phyloP scores from a whole-genome alignment of 345 rosid genomes.

The Hibiscus syriacus region DNA sequence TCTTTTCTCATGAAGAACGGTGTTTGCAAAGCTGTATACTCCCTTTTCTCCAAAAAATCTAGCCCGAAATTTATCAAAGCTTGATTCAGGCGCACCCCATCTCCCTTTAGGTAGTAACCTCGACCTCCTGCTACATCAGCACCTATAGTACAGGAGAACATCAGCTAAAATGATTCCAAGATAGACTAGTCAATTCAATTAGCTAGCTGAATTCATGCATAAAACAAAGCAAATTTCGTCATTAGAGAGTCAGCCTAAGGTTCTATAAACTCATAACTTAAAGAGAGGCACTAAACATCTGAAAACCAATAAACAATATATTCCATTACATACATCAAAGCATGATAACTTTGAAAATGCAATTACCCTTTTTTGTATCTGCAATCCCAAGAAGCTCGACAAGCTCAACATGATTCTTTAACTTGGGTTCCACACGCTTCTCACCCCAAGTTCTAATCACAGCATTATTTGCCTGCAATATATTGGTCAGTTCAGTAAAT shows the following conservation, averaged over 20 bases:
- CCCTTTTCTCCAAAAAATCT: constrained; percentile 62
- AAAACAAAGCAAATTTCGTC: not conserved
- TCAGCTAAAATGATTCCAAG: not conserved
- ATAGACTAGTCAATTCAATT: not conserved
- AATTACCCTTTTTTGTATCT: constrained; percentile 62
- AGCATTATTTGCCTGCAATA: constrained; percentile 59
- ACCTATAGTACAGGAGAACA: constrained; percentile 33
- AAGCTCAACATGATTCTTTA: constrained; percentile 87
- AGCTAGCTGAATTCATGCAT: not conserved
- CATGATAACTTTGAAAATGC: not conserved
- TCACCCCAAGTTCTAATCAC: constrained; percentile 57
- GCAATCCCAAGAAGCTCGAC: constrained; percentile 85
- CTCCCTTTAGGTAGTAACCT: constrained; percentile 81
- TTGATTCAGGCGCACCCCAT: constrained; percentile 80
- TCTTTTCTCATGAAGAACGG: constrained; percentile 93
- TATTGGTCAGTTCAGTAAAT: not conserved
- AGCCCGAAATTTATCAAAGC: constrained; percentile 84
- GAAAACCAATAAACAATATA: not conserved
- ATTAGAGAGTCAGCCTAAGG: not conserved
- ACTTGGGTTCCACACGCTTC: constrained; percentile 42
- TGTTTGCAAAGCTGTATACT: constrained; percentile 67
- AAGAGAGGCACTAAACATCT: not conserved
- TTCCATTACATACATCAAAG: not conserved
- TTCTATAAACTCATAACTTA: not conserved
- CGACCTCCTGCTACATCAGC: constrained; percentile 82